These are phyloP conservation scores for Quercus parvula DNA, from an alignment of 306 rosid genomes.

Conservation along the genomic window DNA sequence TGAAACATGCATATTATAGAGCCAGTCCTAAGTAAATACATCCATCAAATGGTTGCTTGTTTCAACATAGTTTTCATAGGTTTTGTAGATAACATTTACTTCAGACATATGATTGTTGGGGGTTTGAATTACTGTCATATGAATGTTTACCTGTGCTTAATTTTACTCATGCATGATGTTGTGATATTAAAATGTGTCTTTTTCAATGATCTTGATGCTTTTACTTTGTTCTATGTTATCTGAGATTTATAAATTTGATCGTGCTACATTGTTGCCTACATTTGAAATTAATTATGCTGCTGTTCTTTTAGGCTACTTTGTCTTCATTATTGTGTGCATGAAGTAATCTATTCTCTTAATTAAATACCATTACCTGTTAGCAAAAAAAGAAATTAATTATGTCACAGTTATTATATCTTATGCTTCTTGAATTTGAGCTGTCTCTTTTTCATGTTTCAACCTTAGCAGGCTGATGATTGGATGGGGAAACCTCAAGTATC, in stretches of 20 bases:
- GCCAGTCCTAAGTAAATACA: neutral
- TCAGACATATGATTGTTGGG: neutral
- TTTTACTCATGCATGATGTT: neutral
- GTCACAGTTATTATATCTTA: neutral
- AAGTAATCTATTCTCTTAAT: too few species aligned
- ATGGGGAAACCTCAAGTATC: slow-evolving; percentile 24
- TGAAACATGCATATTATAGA: neutral
- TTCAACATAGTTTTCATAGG: neutral
- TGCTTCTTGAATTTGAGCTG: slow-evolving; percentile 14
- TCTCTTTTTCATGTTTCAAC: slow-evolving; percentile 24
- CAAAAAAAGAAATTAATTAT: neutral
- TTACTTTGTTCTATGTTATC: neutral
- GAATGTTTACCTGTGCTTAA: neutral
- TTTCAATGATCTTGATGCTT: neutral
- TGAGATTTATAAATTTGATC: neutral
- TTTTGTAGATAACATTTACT: neutral
- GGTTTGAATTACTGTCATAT: neutral
- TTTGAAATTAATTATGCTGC: slow-evolving; percentile 1
- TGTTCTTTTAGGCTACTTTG: too few species aligned
- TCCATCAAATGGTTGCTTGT: neutral
- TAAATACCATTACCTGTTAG: too few species aligned
- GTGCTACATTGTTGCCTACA: slow-evolving; percentile 8
- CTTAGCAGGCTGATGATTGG: slow-evolving; percentile 56
- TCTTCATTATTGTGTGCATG: too few species aligned
- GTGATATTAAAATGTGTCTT: neutral